Base-by-base conservation (phyloP, 2,329 filamentous ascomycete genomes). In the Calonectria hongkongensis region DNA sequence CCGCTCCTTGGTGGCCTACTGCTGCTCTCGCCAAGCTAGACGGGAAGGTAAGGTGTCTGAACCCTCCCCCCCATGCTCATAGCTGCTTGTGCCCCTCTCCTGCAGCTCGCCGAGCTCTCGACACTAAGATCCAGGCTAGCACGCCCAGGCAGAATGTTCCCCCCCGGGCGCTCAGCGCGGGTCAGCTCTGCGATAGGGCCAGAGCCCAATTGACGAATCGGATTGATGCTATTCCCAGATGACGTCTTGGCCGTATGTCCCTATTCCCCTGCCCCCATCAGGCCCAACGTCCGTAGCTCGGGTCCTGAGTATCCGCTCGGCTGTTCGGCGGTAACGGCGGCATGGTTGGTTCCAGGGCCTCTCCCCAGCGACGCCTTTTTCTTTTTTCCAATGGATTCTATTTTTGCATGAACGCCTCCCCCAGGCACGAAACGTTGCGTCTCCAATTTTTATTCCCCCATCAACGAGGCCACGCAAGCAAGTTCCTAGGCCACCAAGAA, bases 381-480 rank as follows among this genome's bases (percentile, higher is more conserved):
- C 9, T 33, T 9, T 51, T 13, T 48, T 25, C 10, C 18, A 25
- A 21, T 48, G 18, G 3, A 3, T 47, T 16, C 10, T 41, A 18
- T 33, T 41, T 16, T 58, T 43, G 68, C 68, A 70, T 70, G 39
- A 65, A 65, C 60, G 30, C 60, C 33, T 13, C 36, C n/a, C 30
- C 62, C 43, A 10, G 43, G 60, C 48, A 15, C 30, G 36, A 66
- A 62, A 66, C 18, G 28, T 33, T 10, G 30, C 30, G 21, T 21
- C 51, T 41, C 68, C 60, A 50, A 28, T 54, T 54, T 66, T 54
- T 54, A 43, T 66, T 54, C 16, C 21, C 21, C 21, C 48, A n/a
- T 41, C 25, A 27, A 8, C 62, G 10, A 58, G 45, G 68, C 45
- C 68, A 71, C 68, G 68, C 68, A 71, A 71, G 63, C 63, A 30